A percentile compares a stretch with the other conserved stretches of the same genome.
Evolutionary conservation across 129 eudicot species (phyloP).

Genomic region (Flaveria linearis): DNA sequence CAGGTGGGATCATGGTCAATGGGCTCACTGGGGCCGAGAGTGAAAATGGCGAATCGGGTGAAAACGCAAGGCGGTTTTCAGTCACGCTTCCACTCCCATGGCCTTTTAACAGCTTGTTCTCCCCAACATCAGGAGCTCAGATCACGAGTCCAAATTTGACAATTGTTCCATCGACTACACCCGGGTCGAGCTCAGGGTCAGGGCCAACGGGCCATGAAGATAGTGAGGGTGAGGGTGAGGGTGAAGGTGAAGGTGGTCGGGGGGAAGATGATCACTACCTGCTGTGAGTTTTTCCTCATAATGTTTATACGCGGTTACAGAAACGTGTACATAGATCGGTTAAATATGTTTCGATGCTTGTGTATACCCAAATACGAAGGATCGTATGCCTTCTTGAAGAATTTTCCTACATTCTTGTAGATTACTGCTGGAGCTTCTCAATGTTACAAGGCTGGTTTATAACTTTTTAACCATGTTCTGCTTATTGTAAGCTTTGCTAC

Average conservation of each 20-base stretch:
- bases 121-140: conserved; percentile 45
- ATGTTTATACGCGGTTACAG: conserved; percentile 10
- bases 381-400: conserved; percentile 9
- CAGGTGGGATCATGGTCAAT: neutral
- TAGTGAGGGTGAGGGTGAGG: conserved; percentile 6
- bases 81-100: conserved; percentile 55
- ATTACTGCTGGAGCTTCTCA: conserved; percentile 18
- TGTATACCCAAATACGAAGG: conserved; percentile 27
- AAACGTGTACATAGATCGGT: conserved; percentile 30
- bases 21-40: conserved; percentile 8
- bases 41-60: conserved; percentile 18
- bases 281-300: conserved; percentile 23
- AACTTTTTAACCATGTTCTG: neutral
- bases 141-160: conserved; percentile 23
- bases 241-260: conserved; percentile 9
- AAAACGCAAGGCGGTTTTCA: conserved; percentile 41
- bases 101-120: conserved; percentile 64
- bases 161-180: conserved; percentile 15
- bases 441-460: neutral
- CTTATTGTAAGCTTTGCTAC: neutral
- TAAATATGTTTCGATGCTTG: conserved; percentile 10
- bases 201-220: conserved; percentile 25
- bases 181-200: conserved; percentile 30
- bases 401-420: conserved; percentile 3
- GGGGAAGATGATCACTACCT: conserved; percentile 22